Conservation (phyloP, 768 basidiomycete species). For the Auricularia auricula-judae region DNA sequence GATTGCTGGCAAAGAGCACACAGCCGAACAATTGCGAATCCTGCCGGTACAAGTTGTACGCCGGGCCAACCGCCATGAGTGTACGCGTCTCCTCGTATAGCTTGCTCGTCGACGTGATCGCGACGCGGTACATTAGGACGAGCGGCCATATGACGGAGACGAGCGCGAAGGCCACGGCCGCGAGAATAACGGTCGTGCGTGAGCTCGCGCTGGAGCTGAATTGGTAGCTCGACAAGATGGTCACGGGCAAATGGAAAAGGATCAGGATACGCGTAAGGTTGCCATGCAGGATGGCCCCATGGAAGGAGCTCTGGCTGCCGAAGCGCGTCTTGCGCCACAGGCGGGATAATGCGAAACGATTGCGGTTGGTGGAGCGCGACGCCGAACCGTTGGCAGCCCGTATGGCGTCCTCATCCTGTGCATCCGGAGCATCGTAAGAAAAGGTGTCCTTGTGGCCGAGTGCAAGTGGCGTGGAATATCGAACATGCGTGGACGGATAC, state of each 20-base stretch:
- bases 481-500: not conserved
- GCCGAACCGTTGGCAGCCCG: not conserved
- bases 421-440: conserved; percentile 16
- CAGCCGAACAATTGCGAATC: conserved; percentile 83
- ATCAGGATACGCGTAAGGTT: conserved; percentile 87
- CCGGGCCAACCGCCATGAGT: conserved; percentile 76
- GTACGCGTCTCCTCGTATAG: conserved; percentile 93
- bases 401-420: not conserved
- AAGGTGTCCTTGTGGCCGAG: conserved; percentile 1
- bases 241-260: conserved; percentile 90
- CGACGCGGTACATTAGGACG: conserved; percentile 65
- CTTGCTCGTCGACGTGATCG: conserved; percentile 73
- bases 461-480: conserved; percentile 1
- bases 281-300: conserved; percentile 71
- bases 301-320: conserved; percentile 61
- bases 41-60: conserved; percentile 91
- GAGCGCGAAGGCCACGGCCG: conserved; percentile 67
- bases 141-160: conserved; percentile 72
- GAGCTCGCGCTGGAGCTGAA: conserved; percentile 51
- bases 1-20: conserved; percentile 69
- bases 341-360: not conserved
- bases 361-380: not conserved
- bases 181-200: conserved; percentile 59
- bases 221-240: conserved; percentile 83
- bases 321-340: conserved; percentile 1